Conservation (phyloP, 345 rosid genomes). For the Rhodamnia rubescens region DNA sequence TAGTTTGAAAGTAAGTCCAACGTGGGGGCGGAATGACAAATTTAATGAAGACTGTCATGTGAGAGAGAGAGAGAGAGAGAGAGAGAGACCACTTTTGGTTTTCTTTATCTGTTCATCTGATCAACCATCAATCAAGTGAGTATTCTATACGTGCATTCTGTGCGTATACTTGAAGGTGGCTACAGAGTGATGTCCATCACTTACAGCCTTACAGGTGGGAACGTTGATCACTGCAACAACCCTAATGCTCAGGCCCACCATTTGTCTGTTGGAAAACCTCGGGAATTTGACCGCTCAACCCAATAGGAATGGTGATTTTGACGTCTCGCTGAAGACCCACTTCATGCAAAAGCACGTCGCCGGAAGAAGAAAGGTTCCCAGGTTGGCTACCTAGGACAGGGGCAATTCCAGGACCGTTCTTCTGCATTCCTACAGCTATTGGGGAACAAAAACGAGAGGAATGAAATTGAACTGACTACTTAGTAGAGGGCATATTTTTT, state of each 20-base stretch:
- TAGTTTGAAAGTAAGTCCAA: neutral
- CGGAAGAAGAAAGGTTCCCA: neutral
- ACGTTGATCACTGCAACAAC: neutral
- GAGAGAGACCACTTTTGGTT: neutral
- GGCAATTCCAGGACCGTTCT: neutral
- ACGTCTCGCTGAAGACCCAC: neutral
- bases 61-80: neutral
- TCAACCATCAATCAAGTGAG: neutral
- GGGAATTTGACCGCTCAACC: neutral
- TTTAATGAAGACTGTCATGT: neutral
- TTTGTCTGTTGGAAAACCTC: neutral
- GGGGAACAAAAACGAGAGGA: neutral
- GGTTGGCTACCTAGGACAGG: neutral
- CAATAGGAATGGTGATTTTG: neutral
- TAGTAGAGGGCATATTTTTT: neutral
- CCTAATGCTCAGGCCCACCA: neutral
- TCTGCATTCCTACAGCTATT: neutral
- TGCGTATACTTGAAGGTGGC: neutral
- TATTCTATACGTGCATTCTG: neutral
- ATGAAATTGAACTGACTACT: neutral
- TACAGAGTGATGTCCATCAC: neutral
- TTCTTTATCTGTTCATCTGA: neutral
- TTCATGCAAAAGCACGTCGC: neutral
- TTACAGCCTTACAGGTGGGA: neutral
- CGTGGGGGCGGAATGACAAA: neutral